Conservation (phyloP, 495 filamentous ascomycete species). For the Bacidia gigantensis region DNA sequence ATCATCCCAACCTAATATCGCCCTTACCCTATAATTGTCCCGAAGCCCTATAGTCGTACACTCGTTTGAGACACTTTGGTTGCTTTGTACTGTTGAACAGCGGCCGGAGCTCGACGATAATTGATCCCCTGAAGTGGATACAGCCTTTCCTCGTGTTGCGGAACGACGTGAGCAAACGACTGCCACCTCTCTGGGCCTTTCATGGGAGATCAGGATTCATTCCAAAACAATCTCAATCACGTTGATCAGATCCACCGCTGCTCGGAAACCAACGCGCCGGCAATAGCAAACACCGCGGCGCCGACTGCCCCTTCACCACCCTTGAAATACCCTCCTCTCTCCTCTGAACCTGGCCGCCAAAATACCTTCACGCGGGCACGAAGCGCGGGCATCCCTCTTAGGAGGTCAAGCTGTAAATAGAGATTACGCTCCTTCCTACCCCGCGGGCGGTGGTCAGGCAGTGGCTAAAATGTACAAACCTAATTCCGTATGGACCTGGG, state of each 20-base stretch:
- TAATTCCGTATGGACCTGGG: slow-evolving; percentile 75
- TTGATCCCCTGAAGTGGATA: too few species aligned
- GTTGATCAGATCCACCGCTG: too few species aligned
- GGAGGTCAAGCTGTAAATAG: slow-evolving; percentile 43
- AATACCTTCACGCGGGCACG: slow-evolving; percentile 39
- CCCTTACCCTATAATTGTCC: neutral
- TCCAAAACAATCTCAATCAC: too few species aligned
- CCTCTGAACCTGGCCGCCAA: slow-evolving; percentile 27
- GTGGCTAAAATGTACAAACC: slow-evolving; percentile 50
- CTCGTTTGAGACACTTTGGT: neutral
- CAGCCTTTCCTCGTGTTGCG: too few species aligned
- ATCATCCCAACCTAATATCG: neutral
- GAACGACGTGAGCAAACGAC: too few species aligned
- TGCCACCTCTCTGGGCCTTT: too few species aligned
- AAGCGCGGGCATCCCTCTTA: slow-evolving; percentile 50
- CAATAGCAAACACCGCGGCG: neutral
- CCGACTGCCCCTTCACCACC: neutral
- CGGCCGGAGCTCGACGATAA: too few species aligned
- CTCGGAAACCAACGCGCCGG: too few species aligned
- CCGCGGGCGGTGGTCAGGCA: slow-evolving; percentile 12
- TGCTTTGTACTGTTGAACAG: too few species aligned
- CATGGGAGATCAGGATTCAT: too few species aligned
- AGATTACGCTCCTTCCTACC: slow-evolving; percentile 18
- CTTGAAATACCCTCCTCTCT: neutral
- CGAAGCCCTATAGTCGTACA: neutral